Percentiles rank a stretch among this genome's conserved stretches.
Evolutionary conservation across 495 filamentous ascomycete genomes (phyloP).

Genomic region (Darksidea phi): DNA sequence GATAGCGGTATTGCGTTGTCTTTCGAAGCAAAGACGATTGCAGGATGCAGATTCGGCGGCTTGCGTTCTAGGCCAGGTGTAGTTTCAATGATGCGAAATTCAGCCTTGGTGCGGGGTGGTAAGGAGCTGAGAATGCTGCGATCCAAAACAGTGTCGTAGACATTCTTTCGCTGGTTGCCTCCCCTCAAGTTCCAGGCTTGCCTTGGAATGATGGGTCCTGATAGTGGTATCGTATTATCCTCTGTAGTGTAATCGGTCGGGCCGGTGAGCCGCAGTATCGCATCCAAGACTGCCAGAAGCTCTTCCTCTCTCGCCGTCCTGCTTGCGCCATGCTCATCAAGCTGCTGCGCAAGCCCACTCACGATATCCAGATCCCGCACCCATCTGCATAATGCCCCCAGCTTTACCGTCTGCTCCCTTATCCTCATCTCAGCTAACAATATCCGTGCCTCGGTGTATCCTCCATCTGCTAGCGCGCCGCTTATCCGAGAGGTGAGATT

Average conservation of each 20-base stretch:
- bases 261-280: slow-evolving; percentile 46
- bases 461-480: slow-evolving; percentile 47
- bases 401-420: slow-evolving; percentile 45
- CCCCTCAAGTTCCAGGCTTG: background rate
- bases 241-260: slow-evolving; percentile 41
- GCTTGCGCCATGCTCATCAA: no score
- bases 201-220: background rate
- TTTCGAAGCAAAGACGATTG: slow-evolving; percentile 46
- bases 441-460: slow-evolving; percentile 46
- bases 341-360: slow-evolving; percentile 41
- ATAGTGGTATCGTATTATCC: slow-evolving; percentile 38
- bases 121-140: slow-evolving; percentile 12
- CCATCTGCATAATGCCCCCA: slow-evolving; percentile 52
- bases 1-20: slow-evolving; percentile 44
- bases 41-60: slow-evolving; percentile 50
- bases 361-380: slow-evolving; percentile 52
- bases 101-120: slow-evolving; percentile 21
- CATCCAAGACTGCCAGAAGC: slow-evolving; percentile 46
- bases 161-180: background rate
- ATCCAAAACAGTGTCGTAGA: slow-evolving; percentile 7
- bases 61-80: slow-evolving; percentile 49
- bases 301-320: slow-evolving; percentile 36
- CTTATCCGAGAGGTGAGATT: slow-evolving; percentile 48
- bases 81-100: slow-evolving; percentile 47
- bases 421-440: slow-evolving; percentile 52